Percentiles rank a stretch among this genome's conserved stretches.
phyloP scores from a whole-genome alignment of 768 basidiomycete genomes.

The Lactarius psammicola region DNA sequence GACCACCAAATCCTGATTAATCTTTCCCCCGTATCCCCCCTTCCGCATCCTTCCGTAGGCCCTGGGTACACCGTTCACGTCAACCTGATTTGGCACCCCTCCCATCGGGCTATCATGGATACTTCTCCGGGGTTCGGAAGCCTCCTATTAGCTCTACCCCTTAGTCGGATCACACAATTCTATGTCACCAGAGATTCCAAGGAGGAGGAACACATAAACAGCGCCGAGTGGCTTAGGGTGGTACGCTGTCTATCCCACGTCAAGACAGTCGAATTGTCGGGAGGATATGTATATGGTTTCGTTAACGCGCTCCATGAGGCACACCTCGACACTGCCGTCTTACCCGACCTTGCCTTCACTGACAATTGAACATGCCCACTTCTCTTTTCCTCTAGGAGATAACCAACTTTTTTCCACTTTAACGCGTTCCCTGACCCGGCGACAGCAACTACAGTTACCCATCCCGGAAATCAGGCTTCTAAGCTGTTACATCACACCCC shows the following conservation, averaged over 20 bases:
- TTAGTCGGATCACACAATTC: conserved; percentile 4
- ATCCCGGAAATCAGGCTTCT: neutral
- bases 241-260: conserved; percentile 14
- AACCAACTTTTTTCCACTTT: conserved; percentile 19
- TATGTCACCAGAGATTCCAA: neutral
- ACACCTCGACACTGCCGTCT: neutral
- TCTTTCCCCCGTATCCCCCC: neutral
- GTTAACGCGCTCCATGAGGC: conserved; percentile 10
- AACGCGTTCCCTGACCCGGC: conserved; percentile 11
- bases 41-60: neutral
- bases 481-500: conserved; percentile 17
- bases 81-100: neutral
- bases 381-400: conserved; percentile 23
- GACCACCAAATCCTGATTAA: neutral
- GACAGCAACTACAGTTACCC: neutral
- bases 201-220: neutral
- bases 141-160: conserved; percentile 16
- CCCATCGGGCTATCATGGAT: neutral
- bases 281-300: conserved; percentile 13
- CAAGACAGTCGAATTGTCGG: conserved; percentile 6
- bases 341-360: conserved; percentile 6
- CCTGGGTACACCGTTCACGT: neutral
- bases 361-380: conserved; percentile 18
- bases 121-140: conserved; percentile 1
- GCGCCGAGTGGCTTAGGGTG: conserved; percentile 15